phyloP scores from a whole-genome alignment of 2,329 filamentous ascomycete species.

The Fusarium coffeatum region DNA sequence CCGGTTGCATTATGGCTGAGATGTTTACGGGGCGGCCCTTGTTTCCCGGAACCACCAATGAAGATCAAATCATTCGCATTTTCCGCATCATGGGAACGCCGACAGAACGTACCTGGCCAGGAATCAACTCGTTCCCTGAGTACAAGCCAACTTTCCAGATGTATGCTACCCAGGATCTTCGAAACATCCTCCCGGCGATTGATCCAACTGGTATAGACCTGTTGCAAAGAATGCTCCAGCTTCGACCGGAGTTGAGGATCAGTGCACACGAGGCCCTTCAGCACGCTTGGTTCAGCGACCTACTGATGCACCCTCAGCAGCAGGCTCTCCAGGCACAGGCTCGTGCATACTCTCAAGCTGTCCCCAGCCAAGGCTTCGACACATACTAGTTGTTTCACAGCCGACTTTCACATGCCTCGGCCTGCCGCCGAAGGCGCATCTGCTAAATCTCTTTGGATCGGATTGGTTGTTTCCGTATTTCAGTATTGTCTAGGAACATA shows the following conservation, averaged over 20 bases:
- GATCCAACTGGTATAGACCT: conserved; percentile 89
- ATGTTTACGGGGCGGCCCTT: conserved; percentile 97
- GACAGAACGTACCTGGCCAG: conserved; percentile 94
- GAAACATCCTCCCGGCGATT: conserved; percentile 88
- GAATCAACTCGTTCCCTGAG: conserved; percentile 94
- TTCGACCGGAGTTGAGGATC: conserved; percentile 90
- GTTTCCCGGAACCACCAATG: conserved; percentile 97
- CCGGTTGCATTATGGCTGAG: conserved; percentile 99
- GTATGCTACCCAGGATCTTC: conserved; percentile 91
- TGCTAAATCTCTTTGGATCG: conserved; percentile 10
- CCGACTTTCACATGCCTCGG: conserved; percentile 11
- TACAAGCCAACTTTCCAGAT: conserved; percentile 97
- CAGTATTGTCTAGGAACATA: conserved; percentile 8
- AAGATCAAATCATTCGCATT: conserved; percentile 96
- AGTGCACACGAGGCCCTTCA: conserved; percentile 86
- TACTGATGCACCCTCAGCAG: conserved; percentile 67
- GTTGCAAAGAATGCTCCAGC: conserved; percentile 88
- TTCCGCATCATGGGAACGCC: conserved; percentile 99
- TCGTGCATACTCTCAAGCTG: conserved; percentile 54
- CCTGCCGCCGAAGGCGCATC: background rate
- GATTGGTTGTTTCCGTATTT: conserved; percentile 15
- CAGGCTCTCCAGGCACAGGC: conserved; percentile 58
- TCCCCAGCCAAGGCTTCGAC: conserved; percentile 55
- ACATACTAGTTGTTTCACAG: conserved; percentile 47
- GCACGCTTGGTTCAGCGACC: conserved; percentile 91